Conservation (phyloP, 768 basidiomycete species). For the Amanita rubescens region DNA sequence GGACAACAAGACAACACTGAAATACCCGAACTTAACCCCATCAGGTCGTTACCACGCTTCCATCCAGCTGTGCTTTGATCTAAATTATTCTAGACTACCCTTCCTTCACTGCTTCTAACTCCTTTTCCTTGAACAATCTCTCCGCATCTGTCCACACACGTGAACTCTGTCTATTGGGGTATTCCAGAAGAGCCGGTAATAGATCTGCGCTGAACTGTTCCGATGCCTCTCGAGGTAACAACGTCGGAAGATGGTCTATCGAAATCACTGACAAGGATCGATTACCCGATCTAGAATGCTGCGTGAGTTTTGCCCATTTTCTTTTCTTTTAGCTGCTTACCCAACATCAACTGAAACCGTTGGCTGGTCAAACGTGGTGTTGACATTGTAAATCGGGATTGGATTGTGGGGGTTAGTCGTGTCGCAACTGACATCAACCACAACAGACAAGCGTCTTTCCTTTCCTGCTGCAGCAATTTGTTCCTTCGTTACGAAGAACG, state of each 20-base stretch:
- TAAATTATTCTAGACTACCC: slow-evolving; percentile 17
- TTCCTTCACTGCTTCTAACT: slow-evolving; percentile 33
- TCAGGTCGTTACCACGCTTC: slow-evolving; percentile 1
- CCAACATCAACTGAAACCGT: slow-evolving; percentile 81
- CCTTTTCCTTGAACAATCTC: slow-evolving; percentile 62
- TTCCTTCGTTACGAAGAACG: slow-evolving; percentile 70
- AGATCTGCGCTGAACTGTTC: slow-evolving; percentile 92
- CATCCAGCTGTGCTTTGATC: neutral
- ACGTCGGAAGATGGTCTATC: slow-evolving; percentile 94
- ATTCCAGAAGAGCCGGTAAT: slow-evolving; percentile 76
- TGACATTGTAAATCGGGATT: slow-evolving; percentile 88
- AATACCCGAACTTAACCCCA: neutral
- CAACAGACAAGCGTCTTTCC: slow-evolving; percentile 60
- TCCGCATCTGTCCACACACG: slow-evolving; percentile 89
- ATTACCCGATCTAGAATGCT: slow-evolving; percentile 40
- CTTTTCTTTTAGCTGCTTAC: slow-evolving; percentile 35
- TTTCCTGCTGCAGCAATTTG: slow-evolving; percentile 68
- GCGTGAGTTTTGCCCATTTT: slow-evolving; percentile 11
- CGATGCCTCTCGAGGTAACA: slow-evolving; percentile 92
- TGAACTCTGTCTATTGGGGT: slow-evolving; percentile 57
- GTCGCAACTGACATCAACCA: slow-evolving; percentile 98
- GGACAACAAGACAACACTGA: slow-evolving; percentile 6
- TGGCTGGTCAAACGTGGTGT: slow-evolving; percentile 90
- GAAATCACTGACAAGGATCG: slow-evolving; percentile 81
- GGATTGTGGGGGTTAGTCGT: slow-evolving; percentile 99